phyloP scores from a whole-genome alignment of 2,329 filamentous ascomycete species.

The Pezicula radicicola region DNA sequence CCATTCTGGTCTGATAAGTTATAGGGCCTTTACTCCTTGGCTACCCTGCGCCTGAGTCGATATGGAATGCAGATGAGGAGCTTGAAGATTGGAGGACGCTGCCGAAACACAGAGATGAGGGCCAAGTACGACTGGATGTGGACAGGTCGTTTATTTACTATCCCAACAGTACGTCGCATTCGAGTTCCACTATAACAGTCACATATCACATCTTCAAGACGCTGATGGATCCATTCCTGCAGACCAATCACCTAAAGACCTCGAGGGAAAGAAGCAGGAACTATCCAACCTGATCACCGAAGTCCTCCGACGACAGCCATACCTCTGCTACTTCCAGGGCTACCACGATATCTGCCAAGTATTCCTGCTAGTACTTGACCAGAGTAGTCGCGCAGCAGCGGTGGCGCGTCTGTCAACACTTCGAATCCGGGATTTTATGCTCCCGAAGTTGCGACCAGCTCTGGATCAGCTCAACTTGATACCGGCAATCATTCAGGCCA shows the following conservation, averaged over 20 bases:
- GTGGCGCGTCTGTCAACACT: slow-evolving; percentile 82
- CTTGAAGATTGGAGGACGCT: slow-evolving; percentile 43
- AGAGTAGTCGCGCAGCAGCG: slow-evolving; percentile 54
- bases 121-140: slow-evolving; percentile 89
- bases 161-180: slow-evolving; percentile 62
- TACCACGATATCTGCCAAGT: slow-evolving; percentile 99
- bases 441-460: slow-evolving; percentile 79
- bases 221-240: slow-evolving; percentile 19
- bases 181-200: slow-evolving; percentile 9
- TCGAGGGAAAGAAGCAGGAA: slow-evolving; percentile 69
- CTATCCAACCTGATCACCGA: slow-evolving; percentile 78
- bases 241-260: slow-evolving; percentile 68
- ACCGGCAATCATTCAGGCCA: slow-evolving; percentile 72
- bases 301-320: slow-evolving; percentile 76
- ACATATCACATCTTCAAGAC: slow-evolving; percentile 14
- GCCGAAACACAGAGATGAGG: slow-evolving; percentile 78
- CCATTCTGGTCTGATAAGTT: slow-evolving; percentile 12
- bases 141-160: slow-evolving; percentile 98
- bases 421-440: slow-evolving; percentile 96
- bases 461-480: slow-evolving; percentile 84
- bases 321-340: slow-evolving; percentile 94
- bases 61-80: slow-evolving; percentile 18
- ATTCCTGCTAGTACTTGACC: slow-evolving; percentile 78
- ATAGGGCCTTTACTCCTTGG: slow-evolving; percentile 63
- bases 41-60: slow-evolving; percentile 16